Percentiles rank a stretch among this genome's conserved stretches.
Evolutionary conservation across 805 yeast genomes (phyloP).

Genomic region (Candida coleopterorum): DNA sequence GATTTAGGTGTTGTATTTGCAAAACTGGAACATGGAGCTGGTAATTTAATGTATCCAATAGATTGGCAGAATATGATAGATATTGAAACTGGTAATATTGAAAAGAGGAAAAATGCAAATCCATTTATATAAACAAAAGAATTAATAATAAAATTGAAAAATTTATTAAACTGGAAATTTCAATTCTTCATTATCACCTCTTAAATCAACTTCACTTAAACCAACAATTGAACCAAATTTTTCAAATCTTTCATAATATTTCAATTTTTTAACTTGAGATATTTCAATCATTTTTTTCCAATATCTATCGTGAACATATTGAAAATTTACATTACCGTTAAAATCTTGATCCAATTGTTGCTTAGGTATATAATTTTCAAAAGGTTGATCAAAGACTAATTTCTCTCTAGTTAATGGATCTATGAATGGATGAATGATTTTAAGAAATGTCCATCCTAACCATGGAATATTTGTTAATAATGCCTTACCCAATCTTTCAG

Average conservation of each 20-base stretch:
- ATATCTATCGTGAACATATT: constrained; percentile 72
- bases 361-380: constrained; percentile 72
- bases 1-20: constrained; percentile 95
- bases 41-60: constrained; percentile 76
- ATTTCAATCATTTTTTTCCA: constrained; percentile 69
- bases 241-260: constrained; percentile 64
- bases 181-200: constrained; percentile 39
- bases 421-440: constrained; percentile 89
- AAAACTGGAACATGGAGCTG: constrained; percentile 59
- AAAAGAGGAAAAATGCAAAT: constrained; percentile 86
- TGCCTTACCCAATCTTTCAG: constrained; percentile 94
- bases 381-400: constrained; percentile 86
- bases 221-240: constrained; percentile 69
- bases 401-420: constrained; percentile 95
- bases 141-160: too few species aligned
- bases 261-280: constrained; percentile 53
- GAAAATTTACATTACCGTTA: constrained; percentile 83
- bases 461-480: constrained; percentile 89
- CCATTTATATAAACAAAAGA: constrained; percentile 58
- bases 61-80: constrained; percentile 96
- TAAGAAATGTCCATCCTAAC: constrained; percentile 88
- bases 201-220: constrained; percentile 74
- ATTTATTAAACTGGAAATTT: constrained; percentile 15
- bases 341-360: constrained; percentile 79
- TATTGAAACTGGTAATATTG: constrained; percentile 67